Percentiles rank a stretch among this genome's conserved stretches.
Evolutionary conservation across 1,284 basidiomycete genomes (phyloP).

Genomic region (Mycena citricolor): DNA sequence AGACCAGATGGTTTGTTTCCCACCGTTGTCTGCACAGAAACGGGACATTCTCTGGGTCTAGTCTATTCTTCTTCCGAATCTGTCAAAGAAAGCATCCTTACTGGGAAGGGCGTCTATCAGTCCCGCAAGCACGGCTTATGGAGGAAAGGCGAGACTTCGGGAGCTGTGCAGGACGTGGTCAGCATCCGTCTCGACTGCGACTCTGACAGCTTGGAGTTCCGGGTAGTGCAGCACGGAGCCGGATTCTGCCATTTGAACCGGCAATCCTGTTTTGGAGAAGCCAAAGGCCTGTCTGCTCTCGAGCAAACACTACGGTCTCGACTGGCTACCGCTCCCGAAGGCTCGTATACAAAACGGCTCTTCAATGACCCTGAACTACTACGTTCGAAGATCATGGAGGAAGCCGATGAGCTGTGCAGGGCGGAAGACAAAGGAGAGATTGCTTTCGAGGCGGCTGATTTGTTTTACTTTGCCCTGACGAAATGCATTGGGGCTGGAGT

Average conservation of each 20-base stretch:
- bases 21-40: constrained; percentile 82
- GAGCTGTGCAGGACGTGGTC: constrained; percentile 88
- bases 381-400: constrained; percentile 95
- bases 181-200: constrained; percentile 91
- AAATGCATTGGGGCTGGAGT: constrained; percentile 89
- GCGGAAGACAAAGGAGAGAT: constrained; percentile 83
- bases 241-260: constrained; percentile 94
- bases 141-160: constrained; percentile 96
- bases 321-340: constrained; percentile 76
- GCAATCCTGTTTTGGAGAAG: constrained; percentile 83
- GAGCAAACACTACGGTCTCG: constrained; percentile 81
- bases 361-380: constrained; percentile 85
- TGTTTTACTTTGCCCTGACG: constrained; percentile 92
- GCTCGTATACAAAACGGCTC: constrained; percentile 89
- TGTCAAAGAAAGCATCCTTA: constrained; percentile 83
- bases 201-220: constrained; percentile 88
- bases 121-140: constrained; percentile 95
- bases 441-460: constrained; percentile 96
- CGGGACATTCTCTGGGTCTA: constrained; percentile 82
- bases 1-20: constrained; percentile 91
- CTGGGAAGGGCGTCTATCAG: constrained; percentile 94
- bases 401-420: constrained; percentile 93
- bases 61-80: constrained; percentile 96
- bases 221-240: constrained; percentile 85
- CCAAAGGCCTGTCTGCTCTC: constrained; percentile 78